Evolutionary conservation across 352 stramenopile genomes (phyloP), one percentile per base, ranked within the genome.

Genomic region (Pythium graminicola): DNA sequence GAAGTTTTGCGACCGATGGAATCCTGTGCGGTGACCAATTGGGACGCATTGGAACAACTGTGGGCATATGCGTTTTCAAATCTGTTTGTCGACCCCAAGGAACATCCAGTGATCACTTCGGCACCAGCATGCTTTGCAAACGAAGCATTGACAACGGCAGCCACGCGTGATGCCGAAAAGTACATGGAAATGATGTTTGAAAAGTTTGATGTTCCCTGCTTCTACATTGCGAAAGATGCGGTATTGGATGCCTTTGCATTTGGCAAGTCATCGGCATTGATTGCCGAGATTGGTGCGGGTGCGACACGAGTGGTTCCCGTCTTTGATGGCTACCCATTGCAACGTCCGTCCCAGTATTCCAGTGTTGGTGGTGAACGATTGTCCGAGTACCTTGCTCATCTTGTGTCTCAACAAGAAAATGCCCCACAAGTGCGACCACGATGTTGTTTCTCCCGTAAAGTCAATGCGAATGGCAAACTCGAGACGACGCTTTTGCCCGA

Each of bases 161-260:
- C 68, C 11, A 63, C 69, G 19, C 59, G 68, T n/a, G 83, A 92
- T 53, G 64, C 69, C 22, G 72, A 86, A 20, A 86, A 88, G 60
- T 92, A 93, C 65, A 61, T 89, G 57, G 81, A 95, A 68, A 78
- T 97, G 59, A 94, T 97, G 73, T 96, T 97, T 55, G 91, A 97
- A 64, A 90, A 68, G 46, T 96, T 97, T 55, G 65, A 82, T 33
- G 75, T 89, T 19, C 87, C 87, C 13, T 85, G 85, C 13, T 92
- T 95, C 59, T 97, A 95, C 66, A 80, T 96, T 62, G 84, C 86
- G 17, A 92, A 95, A 46, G 86, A 92, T 47, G 86, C 85, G 3
- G 78, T 95, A 50, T 70, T 97, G 19, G 85, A 93, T 44, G 85
- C 91, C 0, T 97, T 97, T 53, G 84, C 89, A 2, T 91, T 95